Evolutionary conservation across 345 rosid genomes (phyloP), one percentile per base, ranked within the genome.

Genomic region (Luvunga scandens): DNA sequence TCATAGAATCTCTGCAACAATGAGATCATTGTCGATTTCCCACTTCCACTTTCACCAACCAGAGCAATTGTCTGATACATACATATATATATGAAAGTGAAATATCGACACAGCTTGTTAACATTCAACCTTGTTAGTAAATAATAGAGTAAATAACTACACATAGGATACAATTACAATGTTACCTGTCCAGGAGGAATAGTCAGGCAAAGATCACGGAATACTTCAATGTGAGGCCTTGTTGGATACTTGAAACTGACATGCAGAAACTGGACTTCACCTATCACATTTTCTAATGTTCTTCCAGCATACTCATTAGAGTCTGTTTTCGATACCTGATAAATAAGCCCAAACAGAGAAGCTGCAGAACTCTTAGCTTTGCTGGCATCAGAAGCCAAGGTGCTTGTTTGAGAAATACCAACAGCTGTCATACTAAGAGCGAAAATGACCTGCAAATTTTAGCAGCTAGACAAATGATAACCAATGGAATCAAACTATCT

Each of bases 41-140:
- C 84, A 30, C 84, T 77, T n/a, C 90, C 87, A 31, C 90, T 87
- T 31, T 82, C 90, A 36, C 90, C 90, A 63, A 87, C 87, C 48
- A 82, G 62, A 67, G 88, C 90, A 59, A 76, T 84, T 18, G 81
- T 80, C 88, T 83, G 80, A 42, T 14, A 77, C 12, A 39, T 42
- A 42, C 12, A 42, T 42, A 38, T 38, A 7, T 38, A 36, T 7
- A 7, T 10, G 48, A 10, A 42, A 42, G 50, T 2, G 50, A 3
- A 42, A 42, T 10, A 42, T 12, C 50, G 50, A 12, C 50, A 12
- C 16, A 42, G 12, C 50, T 42, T 42, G 50, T 42, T 42, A 42
- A 42, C 48, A 42, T 42, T 42, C 48, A 42, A 42, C 1, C 48
- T 42, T 10, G 16, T 42, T 42, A 42, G 50, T 12, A 42, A 42